Evolutionary conservation across 108 stramenopile genomes (phyloP).

Genomic region (Cyclotella choctawhatcheeana): DNA sequence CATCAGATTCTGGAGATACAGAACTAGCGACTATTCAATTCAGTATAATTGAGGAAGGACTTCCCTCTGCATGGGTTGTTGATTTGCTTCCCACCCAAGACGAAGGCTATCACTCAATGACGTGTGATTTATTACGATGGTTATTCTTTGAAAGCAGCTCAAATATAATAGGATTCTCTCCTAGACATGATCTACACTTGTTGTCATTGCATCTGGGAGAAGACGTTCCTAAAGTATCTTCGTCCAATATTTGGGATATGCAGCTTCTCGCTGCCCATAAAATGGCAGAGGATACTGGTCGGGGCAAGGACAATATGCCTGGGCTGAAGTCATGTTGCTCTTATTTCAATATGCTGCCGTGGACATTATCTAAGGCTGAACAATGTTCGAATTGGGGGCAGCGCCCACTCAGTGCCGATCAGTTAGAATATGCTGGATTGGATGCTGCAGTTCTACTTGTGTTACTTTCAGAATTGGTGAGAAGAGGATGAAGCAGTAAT

Average conservation of each 20-base stretch:
- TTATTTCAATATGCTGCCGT: conserved; percentile 12
- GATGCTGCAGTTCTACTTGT: conserved; percentile 47
- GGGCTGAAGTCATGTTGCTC: conserved; percentile 45
- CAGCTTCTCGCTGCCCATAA: conserved; percentile 38
- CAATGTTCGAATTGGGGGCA: conserved; percentile 53
- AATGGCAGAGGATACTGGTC: conserved; percentile 23
- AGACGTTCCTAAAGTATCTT: too few species aligned
- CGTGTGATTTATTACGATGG: conserved; percentile 49
- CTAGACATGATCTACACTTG: conserved; percentile 33
- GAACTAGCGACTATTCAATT: conserved; percentile 49
- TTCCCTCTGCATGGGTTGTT: conserved; percentile 40
- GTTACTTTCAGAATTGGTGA: conserved; percentile 31
- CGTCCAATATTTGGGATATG: conserved; percentile 28
- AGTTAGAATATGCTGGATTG: conserved; percentile 45
- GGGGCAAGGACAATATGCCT: conserved; percentile 8
- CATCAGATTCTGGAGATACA: conserved; percentile 19
- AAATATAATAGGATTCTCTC: conserved; percentile 44
- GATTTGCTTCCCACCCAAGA: conserved; percentile 30
- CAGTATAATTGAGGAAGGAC: conserved; percentile 32
- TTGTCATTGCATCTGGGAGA: conserved; percentile 38
- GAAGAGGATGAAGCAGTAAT: conserved; percentile 14
- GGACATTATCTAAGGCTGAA: conserved; percentile 52
- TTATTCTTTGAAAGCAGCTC: conserved; percentile 35
- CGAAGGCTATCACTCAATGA: conserved; percentile 14
- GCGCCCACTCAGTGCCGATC: conserved; percentile 38